Evolutionary conservation across 2,329 filamentous ascomycete species (phyloP), one percentile per base, ranked within the genome.

Genomic region (Penicillium hordei): DNA sequence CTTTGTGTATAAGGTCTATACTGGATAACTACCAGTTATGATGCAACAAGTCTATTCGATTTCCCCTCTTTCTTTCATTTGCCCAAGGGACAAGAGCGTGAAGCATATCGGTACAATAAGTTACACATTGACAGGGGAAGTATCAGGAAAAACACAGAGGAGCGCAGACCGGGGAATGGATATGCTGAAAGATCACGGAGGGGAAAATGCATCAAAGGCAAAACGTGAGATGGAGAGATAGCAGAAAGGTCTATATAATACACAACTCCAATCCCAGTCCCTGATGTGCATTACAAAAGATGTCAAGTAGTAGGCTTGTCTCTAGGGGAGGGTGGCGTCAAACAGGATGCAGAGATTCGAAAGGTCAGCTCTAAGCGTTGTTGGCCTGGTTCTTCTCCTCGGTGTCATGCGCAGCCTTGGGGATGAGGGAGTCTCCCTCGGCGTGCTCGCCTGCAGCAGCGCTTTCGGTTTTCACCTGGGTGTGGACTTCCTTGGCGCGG

Each of bases 341-440:
- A 53, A 57, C 27, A 58, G 48, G 19, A 55, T 57, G 49, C 38
- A 50, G 49, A 27, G 23, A 50, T 48, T 23, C 21, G 45, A n/a
- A 27, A 52, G 19, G 50, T 62, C 65, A 64, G 52, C 64, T 69
- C 57, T 63, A 54, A 17, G 62, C 57, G 53, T 63, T 53, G 53
- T 54, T 57, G 43, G 46, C 55, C 39, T 62, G 40, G 58, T 63
- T 68, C 65, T 67, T 64, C 52, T 57, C 57, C 57, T 68, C 65
- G 27, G 72, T 70, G 64, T 83, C 81, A 63, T 82, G 78, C 60
- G 73, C 76, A 38, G 80, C 78, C 70, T 81, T 83, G 21, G 82
- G 81, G 9, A 84, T 71, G 17, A 80, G 60, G 10, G 70, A 65
- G 8, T 80, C 78, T 40, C 70, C 74, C 69, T 83, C 81, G 49